Conservation (phyloP, 2,329 filamentous ascomycete species). For the Furcasterigmium sp. region DNA sequence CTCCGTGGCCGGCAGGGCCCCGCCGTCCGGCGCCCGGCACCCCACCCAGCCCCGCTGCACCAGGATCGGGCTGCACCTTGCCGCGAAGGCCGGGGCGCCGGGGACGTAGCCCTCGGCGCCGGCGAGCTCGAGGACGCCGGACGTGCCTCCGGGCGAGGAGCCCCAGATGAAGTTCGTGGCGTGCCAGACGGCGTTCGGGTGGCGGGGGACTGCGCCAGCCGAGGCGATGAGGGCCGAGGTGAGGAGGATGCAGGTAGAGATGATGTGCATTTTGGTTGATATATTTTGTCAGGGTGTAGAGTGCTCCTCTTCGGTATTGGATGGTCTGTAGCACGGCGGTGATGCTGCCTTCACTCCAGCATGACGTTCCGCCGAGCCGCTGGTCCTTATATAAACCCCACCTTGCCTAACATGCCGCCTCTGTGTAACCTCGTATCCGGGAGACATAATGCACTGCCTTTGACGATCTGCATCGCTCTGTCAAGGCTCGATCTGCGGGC, state of each 20-base stretch:
- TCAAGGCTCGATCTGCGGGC: too few relatives aligned
- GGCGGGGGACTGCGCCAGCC: too few relatives aligned
- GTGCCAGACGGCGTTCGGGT: background rate
- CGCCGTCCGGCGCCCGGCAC: background rate
- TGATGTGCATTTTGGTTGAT: slow-evolving; percentile 4
- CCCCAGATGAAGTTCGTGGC: background rate
- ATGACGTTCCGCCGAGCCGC: too few relatives aligned
- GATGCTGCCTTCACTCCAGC: too few relatives aligned
- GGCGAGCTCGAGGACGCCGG: background rate
- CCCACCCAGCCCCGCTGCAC: background rate
- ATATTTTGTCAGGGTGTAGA: too few relatives aligned
- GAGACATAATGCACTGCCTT: too few relatives aligned
- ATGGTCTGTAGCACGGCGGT: too few relatives aligned
- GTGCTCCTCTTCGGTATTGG: too few relatives aligned
- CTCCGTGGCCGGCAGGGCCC: background rate
- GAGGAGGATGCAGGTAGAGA: slow-evolving; percentile 19
- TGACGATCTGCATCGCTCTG: too few relatives aligned
- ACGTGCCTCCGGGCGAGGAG: background rate
- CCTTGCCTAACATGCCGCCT: too few relatives aligned
- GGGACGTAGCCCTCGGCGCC: background rate
- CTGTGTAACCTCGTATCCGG: too few relatives aligned
- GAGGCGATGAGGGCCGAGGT: slow-evolving; percentile 14
- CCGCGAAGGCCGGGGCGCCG: background rate
- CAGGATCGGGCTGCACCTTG: background rate
- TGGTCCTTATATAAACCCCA: too few relatives aligned